phyloP scores from a whole-genome alignment of 768 basidiomycete species.

The Lactarius quietus region DNA sequence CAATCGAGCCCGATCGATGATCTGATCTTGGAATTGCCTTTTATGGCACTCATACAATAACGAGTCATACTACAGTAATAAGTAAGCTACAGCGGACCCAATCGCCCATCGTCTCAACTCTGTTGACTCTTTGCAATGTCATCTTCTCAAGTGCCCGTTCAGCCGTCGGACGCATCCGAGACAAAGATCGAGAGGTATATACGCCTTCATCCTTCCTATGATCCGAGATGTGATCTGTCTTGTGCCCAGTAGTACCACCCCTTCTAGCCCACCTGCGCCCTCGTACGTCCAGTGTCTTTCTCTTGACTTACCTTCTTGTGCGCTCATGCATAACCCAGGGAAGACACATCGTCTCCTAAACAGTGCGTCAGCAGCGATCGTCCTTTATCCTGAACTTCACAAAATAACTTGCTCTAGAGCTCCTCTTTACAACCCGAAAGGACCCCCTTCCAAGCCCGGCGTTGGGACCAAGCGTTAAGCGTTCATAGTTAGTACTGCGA shows the following conservation, averaged over 20 bases:
- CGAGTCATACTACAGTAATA: no score
- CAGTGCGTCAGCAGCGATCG: background rate
- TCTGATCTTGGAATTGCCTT: no score
- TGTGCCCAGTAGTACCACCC: background rate
- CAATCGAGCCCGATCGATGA: no score
- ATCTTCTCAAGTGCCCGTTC: no score
- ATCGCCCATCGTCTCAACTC: no score
- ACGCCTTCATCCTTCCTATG: no score
- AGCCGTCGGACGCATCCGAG: background rate
- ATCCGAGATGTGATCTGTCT: background rate
- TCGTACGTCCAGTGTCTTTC: background rate
- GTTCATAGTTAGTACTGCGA: background rate
- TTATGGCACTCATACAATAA: no score
- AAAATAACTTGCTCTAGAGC: background rate
- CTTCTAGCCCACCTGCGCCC: background rate
- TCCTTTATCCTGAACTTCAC: background rate
- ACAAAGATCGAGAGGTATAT: background rate
- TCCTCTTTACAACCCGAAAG: slow-evolving; percentile 6
- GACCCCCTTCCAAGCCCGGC: no score
- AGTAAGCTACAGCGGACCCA: no score
- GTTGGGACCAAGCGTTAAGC: background rate
- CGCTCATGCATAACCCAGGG: background rate
- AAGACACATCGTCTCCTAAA: background rate
- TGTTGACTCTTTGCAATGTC: no score
- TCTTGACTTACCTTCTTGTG: no score